Evolutionary conservation across 495 filamentous ascomycete species (phyloP), one percentile per base, ranked within the genome.

Genomic region (Aspergillus nanangensis): DNA sequence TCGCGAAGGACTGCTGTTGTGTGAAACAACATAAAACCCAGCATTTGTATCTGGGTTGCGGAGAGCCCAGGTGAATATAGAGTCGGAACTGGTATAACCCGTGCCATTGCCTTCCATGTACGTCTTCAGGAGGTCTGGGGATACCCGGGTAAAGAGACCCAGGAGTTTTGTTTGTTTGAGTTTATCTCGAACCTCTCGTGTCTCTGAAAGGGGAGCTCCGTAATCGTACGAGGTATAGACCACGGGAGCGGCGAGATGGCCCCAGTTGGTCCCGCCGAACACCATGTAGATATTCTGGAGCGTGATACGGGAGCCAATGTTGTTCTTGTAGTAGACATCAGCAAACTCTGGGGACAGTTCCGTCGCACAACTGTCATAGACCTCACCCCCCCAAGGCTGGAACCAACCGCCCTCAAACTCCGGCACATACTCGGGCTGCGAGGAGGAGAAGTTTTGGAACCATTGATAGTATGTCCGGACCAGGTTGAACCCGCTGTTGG

Each of bases 21-120:
- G 83, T 21, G 81, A 66, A 35, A 83, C 60, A 14, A 87, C 61
- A 60, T 77, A 87, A 57, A 87, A 87, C 0, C 73, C 74, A 23
- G 77, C 74, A 29, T 70, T 58, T 0, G 72, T 80, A 7, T 74
- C 62, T 3, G 78, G 76, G 50, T 82, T 82, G 14, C 73, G 64
- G 21, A 81, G 53, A 10, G 73, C 74, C 68, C 73, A 74, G 0
- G 76, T 77, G 47, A 63, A 78, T 24, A 79, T 69, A 13, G 44
- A 47, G 10, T 43, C 27, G 44, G 65, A 68, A 33, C 61, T 70
- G 3, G 70, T 67, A 49, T 79, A 80, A 8, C 62, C 65, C 9
- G 80, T 80, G 3, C 78, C 76, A 52, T 82, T 82, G 5, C 75
- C 77, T 35, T 75, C 58, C 65, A 79, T 79, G 5, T 76, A 45